These are phyloP conservation scores for Myxozyma mucilagina DNA, from an alignment of 805 yeast species.

Conservation along the genomic window DNA sequence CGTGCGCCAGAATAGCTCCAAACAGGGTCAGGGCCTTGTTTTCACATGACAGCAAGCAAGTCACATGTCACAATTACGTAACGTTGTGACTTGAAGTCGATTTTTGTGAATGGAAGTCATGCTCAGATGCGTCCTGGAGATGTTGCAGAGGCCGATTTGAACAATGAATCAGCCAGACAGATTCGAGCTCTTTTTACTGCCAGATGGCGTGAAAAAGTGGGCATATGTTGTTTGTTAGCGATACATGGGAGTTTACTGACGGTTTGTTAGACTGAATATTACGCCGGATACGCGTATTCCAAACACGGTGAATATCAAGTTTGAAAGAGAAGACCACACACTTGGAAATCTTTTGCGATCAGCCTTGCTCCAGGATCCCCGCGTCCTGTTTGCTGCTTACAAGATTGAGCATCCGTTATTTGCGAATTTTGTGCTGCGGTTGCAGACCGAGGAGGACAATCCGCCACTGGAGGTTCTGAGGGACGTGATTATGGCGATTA, in stretches of 20 bases:
- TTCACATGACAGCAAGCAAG: neutral
- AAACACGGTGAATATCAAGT: conserved; percentile 86
- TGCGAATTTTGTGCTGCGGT: conserved; percentile 90
- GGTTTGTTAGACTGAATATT: conserved; percentile 58
- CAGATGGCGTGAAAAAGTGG: conserved; percentile 95
- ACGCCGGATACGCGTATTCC: conserved; percentile 95
- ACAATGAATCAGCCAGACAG: conserved; percentile 98
- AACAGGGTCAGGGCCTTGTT: conserved; percentile 4
- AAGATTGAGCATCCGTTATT: conserved; percentile 97
- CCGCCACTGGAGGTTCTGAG: conserved; percentile 86
- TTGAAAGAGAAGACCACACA: conserved; percentile 97
- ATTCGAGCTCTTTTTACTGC: conserved; percentile 91
- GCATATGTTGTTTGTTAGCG: neutral
- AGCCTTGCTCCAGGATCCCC: conserved; percentile 79
- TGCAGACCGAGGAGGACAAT: conserved; percentile 95
- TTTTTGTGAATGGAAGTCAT: neutral
- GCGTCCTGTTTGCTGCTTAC: conserved; percentile 95
- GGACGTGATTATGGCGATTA: conserved; percentile 83
- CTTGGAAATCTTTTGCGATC: conserved; percentile 79
- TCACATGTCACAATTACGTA: neutral
- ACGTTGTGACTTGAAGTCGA: neutral
- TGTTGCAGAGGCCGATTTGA: neutral
- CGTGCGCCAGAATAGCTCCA: neutral
- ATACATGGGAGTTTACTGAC: neutral
- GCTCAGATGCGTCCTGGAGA: neutral